Conservation (phyloP, 73 alveolate species). For the Paramecium caudatum region DNA sequence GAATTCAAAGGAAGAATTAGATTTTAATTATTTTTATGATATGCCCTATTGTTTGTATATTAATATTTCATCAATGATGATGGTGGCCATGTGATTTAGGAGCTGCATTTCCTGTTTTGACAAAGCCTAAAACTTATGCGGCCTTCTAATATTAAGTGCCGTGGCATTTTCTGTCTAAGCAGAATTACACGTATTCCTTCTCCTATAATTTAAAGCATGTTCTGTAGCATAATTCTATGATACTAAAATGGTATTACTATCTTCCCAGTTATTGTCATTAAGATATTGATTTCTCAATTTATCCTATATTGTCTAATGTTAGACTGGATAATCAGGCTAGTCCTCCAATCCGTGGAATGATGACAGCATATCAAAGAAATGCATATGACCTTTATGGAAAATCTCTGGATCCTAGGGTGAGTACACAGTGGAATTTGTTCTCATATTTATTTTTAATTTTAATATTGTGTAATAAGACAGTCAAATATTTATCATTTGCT, state of each 20-base stretch:
- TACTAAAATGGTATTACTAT: conserved; percentile 21
- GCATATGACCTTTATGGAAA: conserved; percentile 75
- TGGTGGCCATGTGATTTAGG: conserved; percentile 54
- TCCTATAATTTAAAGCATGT: conserved; percentile 74
- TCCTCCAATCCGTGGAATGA: conserved; percentile 70
- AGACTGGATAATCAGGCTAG: conserved; percentile 55
- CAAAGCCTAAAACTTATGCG: conserved; percentile 72
- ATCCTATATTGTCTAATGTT: conserved; percentile 43
- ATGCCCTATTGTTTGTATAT: background rate
- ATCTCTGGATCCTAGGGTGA: conserved; percentile 43
- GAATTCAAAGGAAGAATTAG: background rate
- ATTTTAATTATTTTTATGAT: too few relatives aligned
- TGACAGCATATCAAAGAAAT: conserved; percentile 71
- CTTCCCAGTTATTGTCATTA: conserved; percentile 69
- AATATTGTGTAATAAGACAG: too few relatives aligned
- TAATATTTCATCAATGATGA: conserved; percentile 11
- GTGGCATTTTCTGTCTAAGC: conserved; percentile 71
- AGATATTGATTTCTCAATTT: conserved; percentile 72
- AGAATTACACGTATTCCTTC: conserved; percentile 70
- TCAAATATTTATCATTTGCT: too few relatives aligned
- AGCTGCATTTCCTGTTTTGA: conserved; percentile 42
- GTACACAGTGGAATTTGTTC: conserved; percentile 6
- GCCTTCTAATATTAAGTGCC: conserved; percentile 63
- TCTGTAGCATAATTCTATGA: conserved; percentile 75
- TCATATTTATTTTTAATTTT: conserved; percentile 33